Percentiles rank a stretch among this genome's conserved stretches.
Conservation (phyloP, 192 early-diverging fungal species). For the Umbelopsis isabellina region DNA sequence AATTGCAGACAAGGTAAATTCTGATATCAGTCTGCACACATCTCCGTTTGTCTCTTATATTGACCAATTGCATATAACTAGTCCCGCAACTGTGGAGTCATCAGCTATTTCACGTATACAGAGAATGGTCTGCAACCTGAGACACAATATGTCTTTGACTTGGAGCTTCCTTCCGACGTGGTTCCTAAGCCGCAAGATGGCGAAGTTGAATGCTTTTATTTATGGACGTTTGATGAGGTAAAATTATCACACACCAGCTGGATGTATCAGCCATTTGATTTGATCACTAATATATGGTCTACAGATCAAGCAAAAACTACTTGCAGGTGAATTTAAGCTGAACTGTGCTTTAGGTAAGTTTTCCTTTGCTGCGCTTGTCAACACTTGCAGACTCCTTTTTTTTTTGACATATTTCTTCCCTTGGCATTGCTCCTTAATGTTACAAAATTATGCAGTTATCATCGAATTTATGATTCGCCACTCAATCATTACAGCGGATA, state of each 20-base stretch:
- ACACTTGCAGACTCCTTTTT: background rate
- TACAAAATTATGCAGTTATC: constrained; percentile 34
- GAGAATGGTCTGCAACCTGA: constrained; percentile 75
- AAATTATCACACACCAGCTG: background rate
- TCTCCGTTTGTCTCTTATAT: background rate
- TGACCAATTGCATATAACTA: background rate
- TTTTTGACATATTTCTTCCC: background rate
- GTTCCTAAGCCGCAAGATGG: constrained; percentile 76
- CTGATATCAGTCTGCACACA: background rate
- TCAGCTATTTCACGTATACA: constrained; percentile 72
- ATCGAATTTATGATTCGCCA: constrained; percentile 89
- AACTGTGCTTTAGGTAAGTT: constrained; percentile 71
- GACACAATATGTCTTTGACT: constrained; percentile 86
- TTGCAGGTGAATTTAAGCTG: constrained; percentile 74
- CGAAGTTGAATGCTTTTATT: constrained; percentile 81
- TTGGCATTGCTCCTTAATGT: background rate
- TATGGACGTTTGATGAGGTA: constrained; percentile 72
- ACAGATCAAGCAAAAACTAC: constrained; percentile 42
- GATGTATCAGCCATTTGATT: background rate
- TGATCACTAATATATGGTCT: background rate
- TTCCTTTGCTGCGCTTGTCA: constrained; percentile 1
- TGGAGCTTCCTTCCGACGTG: constrained; percentile 68
- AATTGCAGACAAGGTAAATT: constrained; percentile 50
- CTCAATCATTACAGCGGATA: constrained; percentile 70
- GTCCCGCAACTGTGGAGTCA: constrained; percentile 53